Evolutionary conservation across 164 flowering plant species (phyloP), one percentile per base, ranked within the genome.

Genomic region (Berberis vulgaris): DNA sequence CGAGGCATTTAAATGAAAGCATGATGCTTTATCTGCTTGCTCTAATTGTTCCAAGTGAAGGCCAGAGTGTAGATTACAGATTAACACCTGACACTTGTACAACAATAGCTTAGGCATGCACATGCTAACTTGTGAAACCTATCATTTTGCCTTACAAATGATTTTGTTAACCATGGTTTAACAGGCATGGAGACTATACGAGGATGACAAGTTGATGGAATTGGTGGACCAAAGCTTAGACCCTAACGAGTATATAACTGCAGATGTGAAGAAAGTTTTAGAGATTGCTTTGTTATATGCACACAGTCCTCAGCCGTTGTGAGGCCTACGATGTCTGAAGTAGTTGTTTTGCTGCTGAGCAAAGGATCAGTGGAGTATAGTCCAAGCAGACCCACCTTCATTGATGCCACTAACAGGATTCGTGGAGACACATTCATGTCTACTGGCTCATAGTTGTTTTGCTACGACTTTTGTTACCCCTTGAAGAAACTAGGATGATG

Each of bases 401-500:
- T 66, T 7, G 69, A 66, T 39, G 13, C 69, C 9, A 2, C 64
- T 39, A 67, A 54, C 12, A 53, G 63, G 50, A 45, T 60, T 60
- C 73, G 52, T 4, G 54, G 54, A 3, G 78, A 71, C 50, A 54
- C 62, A 0, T 72, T 77, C 5, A 62, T 63, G 2, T 70, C 77
- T 0, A 60, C 69, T 4, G 70, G 53, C 1, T 72, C 78, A 2
- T 65, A 77, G 26, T 26, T 26, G 26, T 26, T 26, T 77, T 54
- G 84, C 84, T 62, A 77, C 78, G n/a, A 54, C 68, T 13, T 72
- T 78, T 1, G n/a, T 68, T 42, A 57, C 61, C n/a, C n/a, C n/a
- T n/a, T n/a, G n/a, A n/a, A 26, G 26, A 26, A 26, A 26, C 26
- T 26, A 26, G 26, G 26, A 26, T 26, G 26, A 26, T 26, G 26